Evolutionary conservation across 176 grass and related monocot species (phyloP).

Genomic region (Otatea glauca): DNA sequence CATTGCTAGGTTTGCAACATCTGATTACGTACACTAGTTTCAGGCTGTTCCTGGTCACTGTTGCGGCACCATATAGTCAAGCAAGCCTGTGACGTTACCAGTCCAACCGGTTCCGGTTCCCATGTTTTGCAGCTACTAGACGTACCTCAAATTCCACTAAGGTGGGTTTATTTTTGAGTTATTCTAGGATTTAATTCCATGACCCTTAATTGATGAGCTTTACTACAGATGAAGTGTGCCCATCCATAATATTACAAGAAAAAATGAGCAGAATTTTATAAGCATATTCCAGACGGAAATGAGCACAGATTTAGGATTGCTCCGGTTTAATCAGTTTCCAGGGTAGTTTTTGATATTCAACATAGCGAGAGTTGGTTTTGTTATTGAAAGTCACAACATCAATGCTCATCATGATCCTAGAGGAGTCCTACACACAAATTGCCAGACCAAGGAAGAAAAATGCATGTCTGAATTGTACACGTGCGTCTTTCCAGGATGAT

Average conservation of each 20-base stretch:
- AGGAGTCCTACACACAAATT: background rate
- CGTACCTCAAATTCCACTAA: background rate
- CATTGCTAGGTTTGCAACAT: background rate
- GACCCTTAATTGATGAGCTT: background rate
- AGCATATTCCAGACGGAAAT: background rate
- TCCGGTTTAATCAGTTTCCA: background rate
- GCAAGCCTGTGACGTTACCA: background rate
- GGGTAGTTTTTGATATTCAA: background rate
- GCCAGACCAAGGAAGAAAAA: background rate
- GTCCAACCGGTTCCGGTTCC: background rate
- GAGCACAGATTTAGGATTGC: background rate
- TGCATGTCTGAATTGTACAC: background rate
- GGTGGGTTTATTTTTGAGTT: background rate
- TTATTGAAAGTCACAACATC: background rate
- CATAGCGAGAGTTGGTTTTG: background rate
- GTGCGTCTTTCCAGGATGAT: background rate
- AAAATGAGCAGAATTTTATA: background rate
- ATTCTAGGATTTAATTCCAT: background rate
- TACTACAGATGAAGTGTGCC: background rate
- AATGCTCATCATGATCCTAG: background rate
- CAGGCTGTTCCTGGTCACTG: background rate
- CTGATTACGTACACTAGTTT: background rate
- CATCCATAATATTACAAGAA: no score
- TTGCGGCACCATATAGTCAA: background rate
- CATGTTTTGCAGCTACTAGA: background rate